A percentile compares a stretch with the other conserved stretches of the same genome.
Conservation (phyloP, 495 filamentous ascomycete species). For the Lepidopterella palustris region DNA sequence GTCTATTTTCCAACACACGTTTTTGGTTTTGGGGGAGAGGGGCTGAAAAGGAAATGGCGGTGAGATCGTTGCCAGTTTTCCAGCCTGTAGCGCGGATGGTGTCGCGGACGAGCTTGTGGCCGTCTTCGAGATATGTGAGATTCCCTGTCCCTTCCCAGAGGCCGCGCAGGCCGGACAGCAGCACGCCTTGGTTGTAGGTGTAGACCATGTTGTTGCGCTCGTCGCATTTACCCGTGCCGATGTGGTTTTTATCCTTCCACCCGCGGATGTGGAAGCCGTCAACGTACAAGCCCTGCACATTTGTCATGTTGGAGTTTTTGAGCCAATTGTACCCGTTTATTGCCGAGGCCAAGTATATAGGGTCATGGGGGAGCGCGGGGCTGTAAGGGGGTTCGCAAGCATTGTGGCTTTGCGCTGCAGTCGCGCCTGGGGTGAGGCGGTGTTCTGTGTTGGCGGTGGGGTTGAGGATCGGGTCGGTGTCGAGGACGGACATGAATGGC, state of each 20-base stretch:
- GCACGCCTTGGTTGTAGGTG: constrained; percentile 92
- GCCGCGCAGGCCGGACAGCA: constrained; percentile 78
- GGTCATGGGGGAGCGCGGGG: constrained; percentile 49
- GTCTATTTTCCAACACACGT: too few relatives aligned
- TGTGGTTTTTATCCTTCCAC: constrained; percentile 49
- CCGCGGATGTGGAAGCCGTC: constrained; percentile 88
- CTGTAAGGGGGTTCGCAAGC: background rate
- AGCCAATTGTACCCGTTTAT: constrained; percentile 80
- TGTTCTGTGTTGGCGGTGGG: background rate
- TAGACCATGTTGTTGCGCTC: constrained; percentile 80
- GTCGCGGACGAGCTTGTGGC: constrained; percentile 63
- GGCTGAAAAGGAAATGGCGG: constrained; percentile 20
- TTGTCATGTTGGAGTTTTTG: constrained; percentile 70
- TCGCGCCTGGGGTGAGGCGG: background rate
- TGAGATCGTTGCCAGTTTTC: constrained; percentile 31
- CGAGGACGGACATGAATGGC: constrained; percentile 48
- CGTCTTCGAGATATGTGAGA: constrained; percentile 64
- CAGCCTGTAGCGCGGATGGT: constrained; percentile 76
- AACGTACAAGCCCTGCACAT: constrained; percentile 66
- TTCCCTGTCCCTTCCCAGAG: constrained; percentile 69
- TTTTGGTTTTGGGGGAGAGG: too few relatives aligned
- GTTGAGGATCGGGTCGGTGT: background rate
- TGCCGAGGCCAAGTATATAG: constrained; percentile 61
- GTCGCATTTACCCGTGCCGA: constrained; percentile 60
- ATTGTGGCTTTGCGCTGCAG: background rate